phyloP scores from a whole-genome alignment of 2,329 filamentous ascomycete genomes.

The Hypomyces perniciosus region DNA sequence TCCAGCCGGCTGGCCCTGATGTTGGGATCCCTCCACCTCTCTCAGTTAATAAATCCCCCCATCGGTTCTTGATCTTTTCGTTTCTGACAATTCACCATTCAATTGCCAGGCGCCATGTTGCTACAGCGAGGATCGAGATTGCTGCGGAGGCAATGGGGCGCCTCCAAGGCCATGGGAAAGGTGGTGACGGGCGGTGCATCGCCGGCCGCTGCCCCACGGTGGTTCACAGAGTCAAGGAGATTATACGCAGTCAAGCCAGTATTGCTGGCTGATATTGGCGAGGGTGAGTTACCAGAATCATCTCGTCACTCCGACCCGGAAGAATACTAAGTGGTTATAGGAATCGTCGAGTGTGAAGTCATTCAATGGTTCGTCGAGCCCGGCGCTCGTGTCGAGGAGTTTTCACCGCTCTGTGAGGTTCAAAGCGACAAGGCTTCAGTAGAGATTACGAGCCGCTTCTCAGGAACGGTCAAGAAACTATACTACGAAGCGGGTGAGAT shows the following conservation, averaged over 20 bases:
- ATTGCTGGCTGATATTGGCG: slow-evolving; percentile 76
- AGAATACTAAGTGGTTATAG: slow-evolving; percentile 38
- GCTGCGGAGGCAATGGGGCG: slow-evolving; percentile 45
- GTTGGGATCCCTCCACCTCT: slow-evolving; percentile 10
- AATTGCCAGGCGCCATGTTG: slow-evolving; percentile 40
- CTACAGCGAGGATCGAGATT: slow-evolving; percentile 46
- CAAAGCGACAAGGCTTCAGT: slow-evolving; percentile 92
- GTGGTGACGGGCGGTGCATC: slow-evolving; percentile 26
- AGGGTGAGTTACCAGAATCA: slow-evolving; percentile 49
- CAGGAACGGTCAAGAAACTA: slow-evolving; percentile 91
- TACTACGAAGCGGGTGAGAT: slow-evolving; percentile 96
- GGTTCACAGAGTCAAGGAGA: slow-evolving; percentile 46
- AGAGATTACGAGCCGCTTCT: slow-evolving; percentile 92
- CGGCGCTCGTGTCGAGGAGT: slow-evolving; percentile 92
- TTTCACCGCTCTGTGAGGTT: slow-evolving; percentile 95
- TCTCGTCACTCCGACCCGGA: neutral
- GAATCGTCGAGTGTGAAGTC: slow-evolving; percentile 96
- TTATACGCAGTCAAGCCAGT: slow-evolving; percentile 67
- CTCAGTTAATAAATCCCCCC: slow-evolving; percentile 1
- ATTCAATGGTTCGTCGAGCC: slow-evolving; percentile 99
- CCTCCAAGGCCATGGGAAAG: slow-evolving; percentile 35
- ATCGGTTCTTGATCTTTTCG: neutral
- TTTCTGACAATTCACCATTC: neutral
- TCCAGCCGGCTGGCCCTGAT: slow-evolving; percentile 3
- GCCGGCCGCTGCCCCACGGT: slow-evolving; percentile 31